Base-by-base conservation (phyloP, 495 filamentous ascomycete species). In the Penicillium malachiteum region DNA sequence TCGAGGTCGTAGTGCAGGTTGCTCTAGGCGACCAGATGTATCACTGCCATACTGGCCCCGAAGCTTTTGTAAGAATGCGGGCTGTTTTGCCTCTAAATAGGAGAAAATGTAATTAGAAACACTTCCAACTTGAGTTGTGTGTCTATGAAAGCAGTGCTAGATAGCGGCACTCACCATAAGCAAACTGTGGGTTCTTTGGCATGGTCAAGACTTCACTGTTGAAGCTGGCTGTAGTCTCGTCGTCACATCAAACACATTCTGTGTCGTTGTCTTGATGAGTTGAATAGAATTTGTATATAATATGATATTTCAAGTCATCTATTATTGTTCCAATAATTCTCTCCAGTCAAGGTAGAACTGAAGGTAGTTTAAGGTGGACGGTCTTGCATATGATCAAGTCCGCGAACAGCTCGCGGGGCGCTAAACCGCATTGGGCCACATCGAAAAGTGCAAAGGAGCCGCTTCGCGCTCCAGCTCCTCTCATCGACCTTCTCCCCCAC, bases 31-130 rank as follows among this genome's bases (percentile, higher is more conserved):
- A 54, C 70, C 69, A 7, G 64, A 59, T 32, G 62, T 66, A 51
- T 59, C 39, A 31, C 43, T 60, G 32, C 74, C 74, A 52, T 75
- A 74, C 21, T 81, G 72, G 51, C 66, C 64, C 35, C 64, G 67
- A 9, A 81, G 70, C 52, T 67, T 72, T 50, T 74, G 75, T n/a
- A 81, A 63, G 54, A 81, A 81, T 5, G 75, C 70, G 14, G 78
- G 78, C 56, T 79, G 71, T 18, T 78, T 73, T 45, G 68, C 62
- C 31, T 79, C 78, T 80, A 40, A 33, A 34, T 8, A 41, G 21
- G 16, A n/a, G 12, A 46, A 39, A 32, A 31, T 30, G 50, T 1
- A 59, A 43, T 17, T 32, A 14, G n/a, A 14, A 38, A 14, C 11
- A 14, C 1, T 7, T 16, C 39, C 8, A 16, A 37, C 35, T 33